Conservation (phyloP, 2,329 filamentous ascomycete species). For the Diaporthe sp. region DNA sequence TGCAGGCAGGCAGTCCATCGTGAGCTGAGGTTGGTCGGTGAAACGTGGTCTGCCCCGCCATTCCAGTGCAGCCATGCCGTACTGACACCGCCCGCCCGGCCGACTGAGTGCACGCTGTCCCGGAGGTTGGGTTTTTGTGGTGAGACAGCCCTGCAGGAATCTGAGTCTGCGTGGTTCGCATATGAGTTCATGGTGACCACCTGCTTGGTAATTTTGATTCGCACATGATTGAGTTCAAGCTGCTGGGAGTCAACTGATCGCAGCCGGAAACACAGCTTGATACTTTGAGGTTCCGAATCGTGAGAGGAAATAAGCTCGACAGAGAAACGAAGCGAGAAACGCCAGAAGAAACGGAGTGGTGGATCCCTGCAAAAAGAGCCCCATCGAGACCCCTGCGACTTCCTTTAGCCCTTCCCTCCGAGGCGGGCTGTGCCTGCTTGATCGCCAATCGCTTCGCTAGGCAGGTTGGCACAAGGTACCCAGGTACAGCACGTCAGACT, state of each 20-base stretch:
- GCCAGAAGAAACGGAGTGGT: slow-evolving; percentile 15
- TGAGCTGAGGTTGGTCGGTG: slow-evolving; percentile 27
- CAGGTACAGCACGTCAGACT: not conserved
- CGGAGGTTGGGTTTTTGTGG: slow-evolving; percentile 18
- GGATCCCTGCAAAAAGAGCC: not conserved
- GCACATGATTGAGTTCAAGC: not conserved
- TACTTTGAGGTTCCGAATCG: not conserved
- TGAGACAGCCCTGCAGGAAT: slow-evolving; percentile 29
- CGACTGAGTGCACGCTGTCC: not conserved
- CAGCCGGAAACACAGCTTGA: slow-evolving; percentile 3
- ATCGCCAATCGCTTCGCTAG: slow-evolving; percentile 26
- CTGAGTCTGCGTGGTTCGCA: slow-evolving; percentile 10
- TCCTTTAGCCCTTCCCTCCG: not conserved
- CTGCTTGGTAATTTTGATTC: not conserved
- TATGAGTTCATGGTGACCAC: not conserved
- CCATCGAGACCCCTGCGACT: not conserved
- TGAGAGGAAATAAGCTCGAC: slow-evolving; percentile 11
- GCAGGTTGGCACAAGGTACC: not conserved
- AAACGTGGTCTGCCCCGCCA: slow-evolving; percentile 32
- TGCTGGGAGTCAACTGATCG: not conserved
- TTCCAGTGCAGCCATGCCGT: slow-evolving; percentile 4
- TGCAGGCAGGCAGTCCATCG: slow-evolving; percentile 2
- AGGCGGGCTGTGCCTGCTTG: slow-evolving; percentile 31
- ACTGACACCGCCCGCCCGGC: not conserved
- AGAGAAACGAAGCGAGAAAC: not conserved